Conservation (phyloP, 2,329 filamentous ascomycete genomes). For the Calonectria honghensis region DNA sequence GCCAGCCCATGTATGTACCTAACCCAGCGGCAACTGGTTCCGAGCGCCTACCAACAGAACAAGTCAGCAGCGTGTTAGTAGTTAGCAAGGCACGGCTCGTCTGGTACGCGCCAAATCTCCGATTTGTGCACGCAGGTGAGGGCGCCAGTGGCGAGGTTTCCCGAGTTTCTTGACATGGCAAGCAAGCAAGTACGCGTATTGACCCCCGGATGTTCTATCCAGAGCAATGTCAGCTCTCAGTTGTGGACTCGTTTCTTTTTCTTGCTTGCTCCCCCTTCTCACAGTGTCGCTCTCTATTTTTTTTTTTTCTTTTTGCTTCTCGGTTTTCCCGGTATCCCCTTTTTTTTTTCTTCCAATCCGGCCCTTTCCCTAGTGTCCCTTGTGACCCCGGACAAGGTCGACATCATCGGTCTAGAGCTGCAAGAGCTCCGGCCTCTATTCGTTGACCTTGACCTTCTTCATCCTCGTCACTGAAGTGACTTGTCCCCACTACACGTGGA, state of each 20-base stretch:
- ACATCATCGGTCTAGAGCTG: conserved; percentile 13
- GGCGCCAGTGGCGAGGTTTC: conserved; percentile 1
- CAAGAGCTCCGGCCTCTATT: conserved; percentile 2
- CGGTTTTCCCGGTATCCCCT: conserved; percentile 18
- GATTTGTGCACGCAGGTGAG: conserved; percentile 9
- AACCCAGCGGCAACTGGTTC: conserved; percentile 34
- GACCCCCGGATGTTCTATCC: background rate
- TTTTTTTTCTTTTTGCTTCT: conserved; percentile 4
- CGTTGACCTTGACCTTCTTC: conserved; percentile 2
- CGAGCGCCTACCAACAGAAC: conserved; percentile 37
- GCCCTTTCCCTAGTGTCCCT: conserved; percentile 10
- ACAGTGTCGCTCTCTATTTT: background rate
- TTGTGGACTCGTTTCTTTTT: conserved; percentile 22
- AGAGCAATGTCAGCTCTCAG: conserved; percentile 7
- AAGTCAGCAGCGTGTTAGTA: conserved; percentile 11
- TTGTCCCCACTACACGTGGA: conserved; percentile 20
- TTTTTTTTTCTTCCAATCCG: background rate
- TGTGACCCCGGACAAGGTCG: conserved; percentile 3
- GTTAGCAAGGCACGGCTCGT: conserved; percentile 21
- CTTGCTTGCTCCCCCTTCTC: background rate
- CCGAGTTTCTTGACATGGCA: background rate
- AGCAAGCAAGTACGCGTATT: conserved; percentile 16
- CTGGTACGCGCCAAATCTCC: conserved; percentile 27
- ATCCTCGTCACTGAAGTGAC: conserved; percentile 3
- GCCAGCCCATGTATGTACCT: conserved; percentile 22